A percentile compares a stretch with the other conserved stretches of the same genome.
Conservation (phyloP, 805 yeast species). For the Blastobotrys mokoenaii region DNA sequence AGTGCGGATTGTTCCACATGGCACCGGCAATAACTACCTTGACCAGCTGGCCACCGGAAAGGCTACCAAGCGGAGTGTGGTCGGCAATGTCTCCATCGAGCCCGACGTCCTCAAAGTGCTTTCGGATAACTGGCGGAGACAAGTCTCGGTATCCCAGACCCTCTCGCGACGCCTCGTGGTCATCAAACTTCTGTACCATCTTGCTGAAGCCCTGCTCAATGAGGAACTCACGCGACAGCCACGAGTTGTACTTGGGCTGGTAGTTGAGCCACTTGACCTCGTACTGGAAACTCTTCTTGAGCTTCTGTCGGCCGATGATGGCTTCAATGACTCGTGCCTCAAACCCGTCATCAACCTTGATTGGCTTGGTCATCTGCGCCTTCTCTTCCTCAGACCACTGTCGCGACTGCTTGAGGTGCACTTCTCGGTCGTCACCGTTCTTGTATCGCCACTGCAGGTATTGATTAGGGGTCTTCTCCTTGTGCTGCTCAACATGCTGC, state of each 20-base stretch:
- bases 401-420: slow-evolving; percentile 85
- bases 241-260: slow-evolving; percentile 88
- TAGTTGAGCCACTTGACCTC: slow-evolving; percentile 90
- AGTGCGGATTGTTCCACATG: slow-evolving; percentile 98
- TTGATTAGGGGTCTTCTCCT: slow-evolving; percentile 96
- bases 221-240: slow-evolving; percentile 81
- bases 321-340: slow-evolving; percentile 89
- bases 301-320: slow-evolving; percentile 92
- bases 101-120: slow-evolving; percentile 96
- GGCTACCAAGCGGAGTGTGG: slow-evolving; percentile 92
- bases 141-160: slow-evolving; percentile 97
- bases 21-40: slow-evolving; percentile 99
- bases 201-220: slow-evolving; percentile 80
- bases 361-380: slow-evolving; percentile 64
- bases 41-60: slow-evolving; percentile 97
- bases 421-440: slow-evolving; percentile 97
- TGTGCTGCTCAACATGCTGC: slow-evolving; percentile 94
- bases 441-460: slow-evolving; percentile 97
- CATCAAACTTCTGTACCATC: slow-evolving; percentile 93
- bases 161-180: slow-evolving; percentile 98
- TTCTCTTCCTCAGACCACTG: slow-evolving; percentile 73
- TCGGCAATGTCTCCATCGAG: slow-evolving; percentile 97
- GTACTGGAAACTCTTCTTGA: slow-evolving; percentile 93
- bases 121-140: slow-evolving; percentile 83
- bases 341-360: slow-evolving; percentile 78